Conservation (phyloP, 2,329 filamentous ascomycete species). For the Fusarium sp. region DNA sequence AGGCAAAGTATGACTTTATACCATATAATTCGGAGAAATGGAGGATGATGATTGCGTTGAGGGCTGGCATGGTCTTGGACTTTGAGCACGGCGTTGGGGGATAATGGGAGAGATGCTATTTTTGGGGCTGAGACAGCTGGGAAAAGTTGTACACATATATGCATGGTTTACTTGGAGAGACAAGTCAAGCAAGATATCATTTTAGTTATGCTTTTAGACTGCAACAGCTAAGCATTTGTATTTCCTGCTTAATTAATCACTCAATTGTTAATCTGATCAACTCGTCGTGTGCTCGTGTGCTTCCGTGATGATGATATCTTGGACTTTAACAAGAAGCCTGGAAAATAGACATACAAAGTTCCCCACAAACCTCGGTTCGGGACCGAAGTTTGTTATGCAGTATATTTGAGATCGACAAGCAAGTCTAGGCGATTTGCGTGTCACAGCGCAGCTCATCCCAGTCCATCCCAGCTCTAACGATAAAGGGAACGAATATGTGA, state of each 20-base stretch:
- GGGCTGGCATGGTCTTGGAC: constrained; percentile 28
- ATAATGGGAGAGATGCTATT: constrained; percentile 14
- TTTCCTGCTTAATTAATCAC: neutral
- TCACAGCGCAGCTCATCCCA: constrained; percentile 4
- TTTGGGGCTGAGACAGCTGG: constrained; percentile 9
- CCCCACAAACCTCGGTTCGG: constrained; percentile 30
- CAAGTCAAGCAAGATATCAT: neutral
- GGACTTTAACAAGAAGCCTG: neutral
- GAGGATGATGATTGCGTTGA: neutral
- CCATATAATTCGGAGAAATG: constrained; percentile 4
- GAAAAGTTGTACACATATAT: constrained; percentile 4
- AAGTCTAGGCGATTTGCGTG: neutral
- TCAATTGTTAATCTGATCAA: neutral
- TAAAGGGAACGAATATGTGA: neutral
- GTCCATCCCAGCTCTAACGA: neutral
- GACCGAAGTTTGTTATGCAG: constrained; percentile 3
- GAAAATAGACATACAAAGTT: neutral
- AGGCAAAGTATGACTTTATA: constrained; percentile 27
- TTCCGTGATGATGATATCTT: neutral
- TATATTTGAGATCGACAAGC: constrained; percentile 23
- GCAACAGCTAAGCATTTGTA: neutral
- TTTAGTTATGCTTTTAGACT: neutral
- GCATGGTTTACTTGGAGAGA: neutral
- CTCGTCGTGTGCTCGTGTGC: neutral
- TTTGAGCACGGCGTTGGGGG: constrained; percentile 48